Evolutionary conservation across 768 basidiomycete genomes (phyloP), one percentile per base, ranked within the genome.

Genomic region (Lactifluus volemus): DNA sequence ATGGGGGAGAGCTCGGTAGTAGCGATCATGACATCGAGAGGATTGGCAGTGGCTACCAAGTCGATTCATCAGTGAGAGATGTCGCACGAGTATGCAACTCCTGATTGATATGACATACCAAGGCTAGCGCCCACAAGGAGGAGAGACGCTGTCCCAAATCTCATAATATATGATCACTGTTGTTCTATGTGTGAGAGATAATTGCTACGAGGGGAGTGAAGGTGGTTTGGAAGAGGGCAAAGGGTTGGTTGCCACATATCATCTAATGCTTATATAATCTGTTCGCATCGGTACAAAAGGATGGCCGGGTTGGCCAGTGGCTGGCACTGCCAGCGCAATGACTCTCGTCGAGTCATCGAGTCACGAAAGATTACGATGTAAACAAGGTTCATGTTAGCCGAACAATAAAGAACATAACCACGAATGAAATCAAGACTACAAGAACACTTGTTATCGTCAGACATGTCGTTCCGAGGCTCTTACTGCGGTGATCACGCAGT

Each of bases 341-440:
- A 25, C 25, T 25, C 25, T 25, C 25, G 2, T 25, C 25, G 25
- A 15, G 17, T 17, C 38, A 12, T 34, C 32, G 32, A 32, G 32
- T 32, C 32, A 32, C 7, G 32, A 32, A 32, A 32, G 32, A 32
- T 7, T 9, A 34, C 2, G 32, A 42, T 42, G 4, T 42, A 42
- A 11, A 17, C 5, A 42, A 42, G 9, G 25, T 25, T 60, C 47
- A 77, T 36, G 83, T 84, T 17, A 90, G 71, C 54, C 88, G 80
- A 63, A 93, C 90, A 42, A 92, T 63, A 51, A 84, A 76, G 61
- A 92, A 82, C 82, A 86, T 89, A 15, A 86, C 36, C 53, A 87
- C 67, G 65, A 89, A 97, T 7, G 89, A 74, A 17, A 88, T 68
- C 11, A 83, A 65, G 2, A 92, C 94, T 4, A 81, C 77, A 3